Evolutionary conservation across 768 basidiomycete species (phyloP).

Genomic region (Sarcodon aspratus): DNA sequence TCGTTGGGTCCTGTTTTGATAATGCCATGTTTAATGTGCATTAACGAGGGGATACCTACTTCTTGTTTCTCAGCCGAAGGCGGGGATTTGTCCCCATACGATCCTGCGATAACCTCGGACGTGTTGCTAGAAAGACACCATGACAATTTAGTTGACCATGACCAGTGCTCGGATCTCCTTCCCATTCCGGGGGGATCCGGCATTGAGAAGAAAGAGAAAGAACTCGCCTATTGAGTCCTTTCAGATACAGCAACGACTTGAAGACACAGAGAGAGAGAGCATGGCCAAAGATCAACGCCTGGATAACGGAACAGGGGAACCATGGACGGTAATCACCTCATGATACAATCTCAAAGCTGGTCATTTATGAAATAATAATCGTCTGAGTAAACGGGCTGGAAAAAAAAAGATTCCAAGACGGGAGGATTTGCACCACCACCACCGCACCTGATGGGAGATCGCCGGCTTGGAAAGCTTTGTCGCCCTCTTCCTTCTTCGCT

Average conservation of each 20-base stretch:
- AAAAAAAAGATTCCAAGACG: background rate
- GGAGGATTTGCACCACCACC: background rate
- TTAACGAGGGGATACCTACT: background rate
- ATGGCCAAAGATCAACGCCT: background rate
- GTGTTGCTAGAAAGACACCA: background rate
- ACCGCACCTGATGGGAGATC: conserved; percentile 19
- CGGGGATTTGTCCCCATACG: background rate
- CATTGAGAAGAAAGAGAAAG: background rate
- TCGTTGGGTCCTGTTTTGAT: too few species aligned
- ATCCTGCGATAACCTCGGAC: background rate
- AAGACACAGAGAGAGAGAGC: conserved; percentile 1
- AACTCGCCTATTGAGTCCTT: conserved; percentile 68
- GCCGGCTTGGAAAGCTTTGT: conserved; percentile 23
- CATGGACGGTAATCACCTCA: conserved; percentile 30
- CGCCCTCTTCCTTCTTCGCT: conserved; percentile 24
- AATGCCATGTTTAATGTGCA: too few species aligned
- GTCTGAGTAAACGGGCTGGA: conserved; percentile 4
- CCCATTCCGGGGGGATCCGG: too few species aligned
- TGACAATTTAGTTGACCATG: background rate
- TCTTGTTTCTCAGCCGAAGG: background rate
- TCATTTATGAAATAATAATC: conserved; percentile 29
- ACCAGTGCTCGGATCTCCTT: background rate
- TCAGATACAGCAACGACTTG: conserved; percentile 57
- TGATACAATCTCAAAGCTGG: conserved; percentile 63
- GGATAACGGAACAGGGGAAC: background rate